Base-by-base conservation (phyloP, 225 moss, liverwort and hornwort genomes). In the Climacium dendroides region DNA sequence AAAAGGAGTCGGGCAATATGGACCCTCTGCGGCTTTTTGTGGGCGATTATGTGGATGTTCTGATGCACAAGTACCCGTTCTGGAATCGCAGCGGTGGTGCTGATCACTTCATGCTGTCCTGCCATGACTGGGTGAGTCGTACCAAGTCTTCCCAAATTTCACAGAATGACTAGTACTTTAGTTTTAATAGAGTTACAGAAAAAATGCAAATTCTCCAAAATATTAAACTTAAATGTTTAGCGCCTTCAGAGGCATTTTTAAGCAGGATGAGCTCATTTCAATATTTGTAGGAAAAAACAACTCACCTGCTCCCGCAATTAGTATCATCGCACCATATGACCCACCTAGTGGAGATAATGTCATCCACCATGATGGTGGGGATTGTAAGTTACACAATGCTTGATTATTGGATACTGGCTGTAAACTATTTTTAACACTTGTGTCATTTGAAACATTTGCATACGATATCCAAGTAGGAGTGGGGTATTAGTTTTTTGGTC, bases 51-150 rank as follows among this genome's bases (percentile, higher is more conserved):
- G 93, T 97, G 54, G 88, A 95, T 53, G 94, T 96, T 25, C 88
- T 98, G 8, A 80, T 93, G 76, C 90, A 94, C 70, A 95, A 95
- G 79, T 94, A 98, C 63, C 74, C 92, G 25, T 95, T 93, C 54
- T 98, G 98, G 98, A 96, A 95, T 60, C 94, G 94, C 53, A 98
- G 97, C 62, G 89, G 90, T 3, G 98, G 98, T 18, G 96, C 98
- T 25, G 96, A 98, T 84, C 98, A 98, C 87, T 98, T 98, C 88
- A 98, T 98, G 98, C 86, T 98, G 19, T 95, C 98, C 24, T 98
- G 98, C 91, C 98, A 98, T 59, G 98, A 98, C 87, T 98, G 98
- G 98, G 98, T 98, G 77, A 90, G 93, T 60, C 52, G 29, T n/a
- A 34, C 63, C 19, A 30, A 37, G 23, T n/a, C 39, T 30, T 23